Conservation (phyloP, 2,329 filamentous ascomycete species). For the Neonectria ditissima region DNA sequence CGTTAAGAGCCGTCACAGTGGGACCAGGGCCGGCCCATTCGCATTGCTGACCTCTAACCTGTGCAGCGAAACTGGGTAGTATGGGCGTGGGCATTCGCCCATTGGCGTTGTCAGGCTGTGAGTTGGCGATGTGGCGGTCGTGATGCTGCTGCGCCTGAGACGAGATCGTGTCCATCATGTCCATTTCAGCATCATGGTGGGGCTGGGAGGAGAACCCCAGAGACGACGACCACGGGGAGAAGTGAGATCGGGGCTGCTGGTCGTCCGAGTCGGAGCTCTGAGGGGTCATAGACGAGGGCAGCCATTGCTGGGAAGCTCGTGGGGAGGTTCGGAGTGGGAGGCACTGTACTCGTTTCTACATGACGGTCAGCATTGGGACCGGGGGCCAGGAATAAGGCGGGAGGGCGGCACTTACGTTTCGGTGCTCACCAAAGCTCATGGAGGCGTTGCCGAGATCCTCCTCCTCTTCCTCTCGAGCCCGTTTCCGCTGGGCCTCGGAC, state of each 20-base stretch:
- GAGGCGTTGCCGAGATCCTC: constrained; percentile 53
- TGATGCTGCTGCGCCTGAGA: constrained; percentile 29
- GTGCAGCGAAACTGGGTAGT: constrained; percentile 67
- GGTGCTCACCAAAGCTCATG: constrained; percentile 62
- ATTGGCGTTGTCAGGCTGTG: constrained; percentile 45
- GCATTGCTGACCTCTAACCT: constrained; percentile 66
- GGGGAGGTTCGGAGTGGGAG: constrained; percentile 63
- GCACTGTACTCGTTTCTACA: constrained; percentile 66
- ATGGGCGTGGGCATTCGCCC: constrained; percentile 70
- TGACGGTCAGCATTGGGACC: constrained; percentile 32
- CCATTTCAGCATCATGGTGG: constrained; percentile 58
- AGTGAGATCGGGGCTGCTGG: constrained; percentile 45
- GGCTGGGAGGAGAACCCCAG: constrained; percentile 30
- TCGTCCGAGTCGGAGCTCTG: constrained; percentile 57
- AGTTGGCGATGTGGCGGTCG: constrained; percentile 25
- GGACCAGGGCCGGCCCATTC: constrained; percentile 51
- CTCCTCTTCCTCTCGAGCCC: constrained; percentile 61
- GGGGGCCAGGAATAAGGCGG: background rate
- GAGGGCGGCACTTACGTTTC: constrained; percentile 55
- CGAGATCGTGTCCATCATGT: constrained; percentile 61
- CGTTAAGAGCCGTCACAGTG: constrained; percentile 51
- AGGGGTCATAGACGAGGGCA: constrained; percentile 53
- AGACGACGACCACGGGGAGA: constrained; percentile 50
- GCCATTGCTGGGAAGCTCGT: constrained; percentile 46
- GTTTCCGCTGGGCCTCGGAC: constrained; percentile 57